Evolutionary conservation across 306 rosid genomes (phyloP).

Genomic region (Sindora glabra): DNA sequence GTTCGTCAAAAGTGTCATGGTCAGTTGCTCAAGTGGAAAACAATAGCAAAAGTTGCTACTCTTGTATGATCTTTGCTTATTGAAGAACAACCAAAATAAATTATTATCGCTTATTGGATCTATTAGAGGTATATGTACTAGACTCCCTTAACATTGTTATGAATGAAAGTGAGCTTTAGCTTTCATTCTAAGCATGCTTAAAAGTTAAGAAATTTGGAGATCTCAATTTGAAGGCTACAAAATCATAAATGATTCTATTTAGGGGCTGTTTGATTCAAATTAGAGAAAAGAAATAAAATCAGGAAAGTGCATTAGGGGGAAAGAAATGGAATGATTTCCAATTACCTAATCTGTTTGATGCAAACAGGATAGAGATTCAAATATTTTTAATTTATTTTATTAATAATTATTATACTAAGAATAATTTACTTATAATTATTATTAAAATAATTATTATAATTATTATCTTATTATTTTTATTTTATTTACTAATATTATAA

Average conservation of each 20-base stretch:
- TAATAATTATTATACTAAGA: no score
- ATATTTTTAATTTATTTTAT: no score
- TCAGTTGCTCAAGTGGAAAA: slow-evolving; percentile 99
- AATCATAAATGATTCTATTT: slow-evolving; percentile 98
- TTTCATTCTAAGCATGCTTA: slow-evolving; percentile 97
- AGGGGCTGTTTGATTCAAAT: no score
- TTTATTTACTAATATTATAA: no score
- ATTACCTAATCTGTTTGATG: no score
- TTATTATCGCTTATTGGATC: slow-evolving; percentile 96
- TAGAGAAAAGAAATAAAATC: no score
- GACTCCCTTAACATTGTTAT: slow-evolving; percentile 96
- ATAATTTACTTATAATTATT: no score
- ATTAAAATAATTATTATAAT: no score
- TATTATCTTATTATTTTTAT: no score
- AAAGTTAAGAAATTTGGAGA: slow-evolving; percentile 98
- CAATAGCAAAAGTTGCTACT: slow-evolving; percentile 99
- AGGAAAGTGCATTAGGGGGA: no score
- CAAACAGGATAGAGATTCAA: no score
- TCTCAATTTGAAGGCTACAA: slow-evolving; percentile 95
- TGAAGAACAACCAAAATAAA: slow-evolving; percentile 97
- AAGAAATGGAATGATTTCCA: no score
- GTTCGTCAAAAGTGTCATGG: slow-evolving; percentile 99
- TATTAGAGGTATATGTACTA: slow-evolving; percentile 87
- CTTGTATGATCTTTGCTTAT: slow-evolving; percentile 96
- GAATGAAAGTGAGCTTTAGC: slow-evolving; percentile 98